Evolutionary conservation across 83 land plant species (phyloP).

Genomic region (Thuja plicata): DNA sequence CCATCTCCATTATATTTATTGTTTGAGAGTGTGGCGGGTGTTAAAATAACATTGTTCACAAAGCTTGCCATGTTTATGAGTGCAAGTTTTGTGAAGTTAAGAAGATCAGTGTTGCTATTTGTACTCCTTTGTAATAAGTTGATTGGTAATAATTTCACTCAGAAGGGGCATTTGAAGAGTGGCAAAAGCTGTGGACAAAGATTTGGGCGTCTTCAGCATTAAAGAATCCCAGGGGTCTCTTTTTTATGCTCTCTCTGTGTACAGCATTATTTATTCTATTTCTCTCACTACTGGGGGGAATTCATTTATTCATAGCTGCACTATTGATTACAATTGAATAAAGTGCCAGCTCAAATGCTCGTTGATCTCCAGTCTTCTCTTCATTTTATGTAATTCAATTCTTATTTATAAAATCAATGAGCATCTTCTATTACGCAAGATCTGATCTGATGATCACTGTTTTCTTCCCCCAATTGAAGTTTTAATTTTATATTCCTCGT

Average conservation of each 20-base stretch:
- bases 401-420: background rate
- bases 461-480: no score
- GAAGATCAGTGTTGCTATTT: background rate
- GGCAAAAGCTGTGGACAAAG: no score
- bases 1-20: background rate
- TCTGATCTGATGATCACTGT: background rate
- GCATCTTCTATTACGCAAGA: background rate
- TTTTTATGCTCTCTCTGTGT: background rate
- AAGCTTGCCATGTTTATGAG: background rate
- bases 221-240: background rate
- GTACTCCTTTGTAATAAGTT: background rate
- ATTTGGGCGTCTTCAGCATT: background rate
- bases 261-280: background rate
- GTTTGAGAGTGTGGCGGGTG: background rate
- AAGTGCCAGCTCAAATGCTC: background rate
- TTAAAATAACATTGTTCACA: background rate
- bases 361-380: background rate
- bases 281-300: background rate
- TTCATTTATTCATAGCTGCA: conserved; percentile 5
- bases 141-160: background rate
- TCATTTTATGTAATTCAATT: background rate
- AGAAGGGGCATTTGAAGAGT: background rate
- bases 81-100: background rate
- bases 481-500: no score
- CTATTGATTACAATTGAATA: background rate